phyloP scores from a whole-genome alignment of 2,329 filamentous ascomycete genomes.

The Paraphaeosphaeria sporulosa region DNA sequence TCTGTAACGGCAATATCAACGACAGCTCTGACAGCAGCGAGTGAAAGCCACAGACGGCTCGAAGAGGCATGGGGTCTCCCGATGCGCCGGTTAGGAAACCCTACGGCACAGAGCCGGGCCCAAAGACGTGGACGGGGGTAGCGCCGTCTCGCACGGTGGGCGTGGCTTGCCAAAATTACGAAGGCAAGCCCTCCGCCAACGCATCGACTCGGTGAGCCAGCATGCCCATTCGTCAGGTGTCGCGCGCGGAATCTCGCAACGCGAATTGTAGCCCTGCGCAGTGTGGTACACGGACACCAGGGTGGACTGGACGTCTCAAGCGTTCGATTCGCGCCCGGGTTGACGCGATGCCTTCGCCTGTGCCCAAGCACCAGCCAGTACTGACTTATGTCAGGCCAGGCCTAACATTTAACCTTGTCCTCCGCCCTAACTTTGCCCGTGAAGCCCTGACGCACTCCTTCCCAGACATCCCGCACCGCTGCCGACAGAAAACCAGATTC shows the following conservation, averaged over 20 bases:
- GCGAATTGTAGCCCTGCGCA: conserved; percentile 6
- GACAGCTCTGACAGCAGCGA: conserved; percentile 20
- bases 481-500: conserved; percentile 2
- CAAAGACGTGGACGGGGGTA: conserved; percentile 12
- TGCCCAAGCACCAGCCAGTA: conserved; percentile 27
- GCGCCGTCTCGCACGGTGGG: conserved; percentile 12
- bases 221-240: conserved; percentile 4
- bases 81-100: conserved; percentile 11
- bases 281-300: conserved; percentile 12
- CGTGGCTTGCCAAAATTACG: conserved; percentile 8
- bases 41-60: conserved; percentile 20
- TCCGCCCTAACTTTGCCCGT: conserved; percentile 25
- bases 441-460: conserved; percentile 12
- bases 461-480: conserved; percentile 2
- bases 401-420: conserved; percentile 37
- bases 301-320: conserved; percentile 23
- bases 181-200: conserved; percentile 7
- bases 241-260: conserved; percentile 3
- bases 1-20: conserved; percentile 7
- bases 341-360: conserved; percentile 12
- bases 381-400: conserved; percentile 22
- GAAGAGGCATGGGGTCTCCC: conserved; percentile 19
- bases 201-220: conserved; percentile 12
- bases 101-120: conserved; percentile 14
- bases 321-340: conserved; percentile 31